These are phyloP conservation scores for Pseudopithomyces maydicus DNA, from an alignment of 2,329 filamentous ascomycete species.

Conservation along the genomic window DNA sequence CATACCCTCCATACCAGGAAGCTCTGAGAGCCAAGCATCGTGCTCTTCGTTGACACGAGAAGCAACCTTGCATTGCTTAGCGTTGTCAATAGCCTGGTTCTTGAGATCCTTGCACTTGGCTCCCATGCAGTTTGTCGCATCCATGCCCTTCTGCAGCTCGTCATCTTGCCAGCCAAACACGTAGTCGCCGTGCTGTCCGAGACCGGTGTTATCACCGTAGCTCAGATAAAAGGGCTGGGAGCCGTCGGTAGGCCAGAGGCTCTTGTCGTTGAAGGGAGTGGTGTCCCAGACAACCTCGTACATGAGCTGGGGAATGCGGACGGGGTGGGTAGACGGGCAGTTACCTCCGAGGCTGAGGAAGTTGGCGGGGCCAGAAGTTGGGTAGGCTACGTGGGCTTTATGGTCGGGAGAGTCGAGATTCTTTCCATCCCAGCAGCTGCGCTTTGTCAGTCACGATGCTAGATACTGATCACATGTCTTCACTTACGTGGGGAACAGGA, in stretches of 20 bases:
- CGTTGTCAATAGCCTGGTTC: constrained; percentile 18
- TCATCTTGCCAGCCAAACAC: constrained; percentile 34
- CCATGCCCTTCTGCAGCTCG: constrained; percentile 31
- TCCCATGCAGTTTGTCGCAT: constrained; percentile 21
- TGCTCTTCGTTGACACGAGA: constrained; percentile 18
- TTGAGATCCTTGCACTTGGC: constrained; percentile 21
- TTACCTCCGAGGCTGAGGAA: constrained; percentile 34
- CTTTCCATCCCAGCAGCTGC: constrained; percentile 49
- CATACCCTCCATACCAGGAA: constrained; percentile 19
- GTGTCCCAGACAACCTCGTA: constrained; percentile 54
- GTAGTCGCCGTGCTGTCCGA: constrained; percentile 32
- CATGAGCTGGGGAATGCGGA: constrained; percentile 52
- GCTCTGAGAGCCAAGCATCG: constrained; percentile 18
- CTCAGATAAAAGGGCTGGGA: constrained; percentile 30
- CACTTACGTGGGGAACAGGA: constrained; percentile 26
- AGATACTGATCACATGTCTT: no score
- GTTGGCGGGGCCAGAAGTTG: constrained; percentile 29
- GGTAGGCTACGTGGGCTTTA: constrained; percentile 50
- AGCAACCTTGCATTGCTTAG: constrained; percentile 20
- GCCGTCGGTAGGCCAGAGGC: constrained; percentile 28
- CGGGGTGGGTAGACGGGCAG: constrained; percentile 50
- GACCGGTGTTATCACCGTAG: constrained; percentile 30
- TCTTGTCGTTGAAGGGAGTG: constrained; percentile 34
- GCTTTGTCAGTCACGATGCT: neutral
- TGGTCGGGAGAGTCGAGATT: constrained; percentile 59